phyloP scores from a whole-genome alignment of 257 asterid species.

The Solanum lycopersicoides region DNA sequence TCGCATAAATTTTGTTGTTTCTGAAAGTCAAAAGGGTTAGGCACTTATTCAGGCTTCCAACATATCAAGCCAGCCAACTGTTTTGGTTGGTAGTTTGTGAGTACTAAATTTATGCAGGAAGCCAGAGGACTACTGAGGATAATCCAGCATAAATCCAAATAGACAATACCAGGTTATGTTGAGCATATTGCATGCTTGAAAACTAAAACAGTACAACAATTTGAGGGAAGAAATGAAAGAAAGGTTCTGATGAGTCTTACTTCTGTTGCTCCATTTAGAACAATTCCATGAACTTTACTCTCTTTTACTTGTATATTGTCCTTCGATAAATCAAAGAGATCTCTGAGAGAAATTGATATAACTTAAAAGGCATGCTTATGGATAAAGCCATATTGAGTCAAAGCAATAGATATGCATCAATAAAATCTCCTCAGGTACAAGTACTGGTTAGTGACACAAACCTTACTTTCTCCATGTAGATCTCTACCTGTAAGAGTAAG shows the following conservation, averaged over 20 bases:
- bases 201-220: neutral
- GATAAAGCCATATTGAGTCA: neutral
- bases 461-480: constrained; percentile 90
- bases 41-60: neutral
- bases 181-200: neutral
- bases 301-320: constrained; percentile 75
- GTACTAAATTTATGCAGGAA: neutral
- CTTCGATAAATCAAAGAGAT: constrained; percentile 75
- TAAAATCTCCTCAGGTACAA: neutral
- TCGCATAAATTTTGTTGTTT: neutral
- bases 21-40: neutral
- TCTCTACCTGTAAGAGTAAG: constrained; percentile 57
- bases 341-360: constrained; percentile 28
- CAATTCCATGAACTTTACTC: constrained; percentile 52
- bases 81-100: neutral
- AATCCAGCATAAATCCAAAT: neutral
- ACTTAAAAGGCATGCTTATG: neutral
- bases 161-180: neutral
- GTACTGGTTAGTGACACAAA: constrained; percentile 8
- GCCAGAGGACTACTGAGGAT: neutral
- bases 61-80: neutral
- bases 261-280: constrained; percentile 66
- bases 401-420: neutral
- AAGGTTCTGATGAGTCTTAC: constrained; percentile 6
- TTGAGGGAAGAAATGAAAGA: neutral